A percentile compares a stretch with the other conserved stretches of the same genome.
Conservation (phyloP, 805 yeast genomes). For the Pichia ethanolica region DNA sequence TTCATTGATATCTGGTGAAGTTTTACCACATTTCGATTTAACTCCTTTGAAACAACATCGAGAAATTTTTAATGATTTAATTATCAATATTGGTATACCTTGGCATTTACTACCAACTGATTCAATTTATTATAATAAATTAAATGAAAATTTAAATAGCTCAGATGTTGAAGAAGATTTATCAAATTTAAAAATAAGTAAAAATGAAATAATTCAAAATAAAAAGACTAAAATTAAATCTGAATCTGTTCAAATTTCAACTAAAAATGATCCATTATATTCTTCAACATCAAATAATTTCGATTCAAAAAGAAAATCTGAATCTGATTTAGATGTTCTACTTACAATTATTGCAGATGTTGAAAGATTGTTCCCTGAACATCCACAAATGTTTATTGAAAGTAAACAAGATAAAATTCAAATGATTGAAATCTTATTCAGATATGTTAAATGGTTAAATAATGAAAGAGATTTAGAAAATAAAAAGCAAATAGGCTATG, state of each 20-base stretch:
- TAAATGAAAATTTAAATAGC: slow-evolving; percentile 10
- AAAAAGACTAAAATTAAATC: slow-evolving; percentile 6
- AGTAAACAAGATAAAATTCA: slow-evolving; percentile 18
- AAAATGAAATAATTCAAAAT: background rate
- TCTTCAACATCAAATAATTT: background rate
- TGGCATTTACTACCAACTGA: slow-evolving; percentile 27
- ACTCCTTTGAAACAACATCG: slow-evolving; percentile 15
- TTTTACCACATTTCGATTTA: slow-evolving; percentile 14
- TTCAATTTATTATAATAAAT: slow-evolving; percentile 15
- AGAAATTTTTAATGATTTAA: slow-evolving; percentile 13
- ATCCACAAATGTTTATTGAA: slow-evolving; percentile 25
- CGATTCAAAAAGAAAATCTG: slow-evolving; percentile 1
- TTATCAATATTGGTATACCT: slow-evolving; percentile 24
- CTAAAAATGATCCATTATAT: slow-evolving; percentile 8
- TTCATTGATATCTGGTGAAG: background rate
- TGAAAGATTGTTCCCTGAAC: slow-evolving; percentile 43
- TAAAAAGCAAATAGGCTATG: slow-evolving; percentile 22
- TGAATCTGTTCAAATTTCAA: background rate
- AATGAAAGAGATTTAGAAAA: slow-evolving; percentile 3
- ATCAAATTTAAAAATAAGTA: slow-evolving; percentile 1
- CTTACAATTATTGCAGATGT: slow-evolving; percentile 42
- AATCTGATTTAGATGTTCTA: slow-evolving; percentile 34
- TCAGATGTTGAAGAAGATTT: slow-evolving; percentile 5
- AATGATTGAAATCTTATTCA: slow-evolving; percentile 38
- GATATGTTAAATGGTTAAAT: slow-evolving; percentile 42